Evolutionary conservation across 768 basidiomycete genomes (phyloP), one percentile per base, ranked within the genome.

Genomic region (Fomitopsis serialis): DNA sequence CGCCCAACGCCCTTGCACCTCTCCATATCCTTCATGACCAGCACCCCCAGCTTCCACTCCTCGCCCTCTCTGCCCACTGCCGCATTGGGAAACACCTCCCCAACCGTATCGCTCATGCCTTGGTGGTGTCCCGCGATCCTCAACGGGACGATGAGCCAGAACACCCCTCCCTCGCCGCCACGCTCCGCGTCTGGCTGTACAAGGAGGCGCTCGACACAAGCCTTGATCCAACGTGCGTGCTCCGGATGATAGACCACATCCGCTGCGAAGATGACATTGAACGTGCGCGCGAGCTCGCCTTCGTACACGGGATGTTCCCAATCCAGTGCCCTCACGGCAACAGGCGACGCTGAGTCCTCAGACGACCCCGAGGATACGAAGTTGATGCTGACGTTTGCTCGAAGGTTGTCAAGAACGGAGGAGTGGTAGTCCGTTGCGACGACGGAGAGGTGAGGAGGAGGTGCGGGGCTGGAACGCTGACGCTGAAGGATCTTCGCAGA

Each of bases 361-460:
- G n/a, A n/a, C n/a, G n/a, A n/a, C n/a, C n/a, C n/a, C 27, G 58
- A 43, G 7, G 58, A 34, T 32, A 66, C 57, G 63, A 70, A 71
- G 61, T 92, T 91, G 27, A 76, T 70, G 5, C 45, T 56, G 50
- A 90, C 71, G 65, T 93, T 93, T 46, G 59, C 60, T 2, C 63
- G 54, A 13, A 92, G 79, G 66, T 93, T 93, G 17, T 70, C 67
- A 12, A 93, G 75, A 2, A 92, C 89, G n/a, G 77, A 75, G 0
- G 82, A 79, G 64, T 92, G 89, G 58, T 81, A 92, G 63, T 94
- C 91, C 9, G 87, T 90, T 13, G 89, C 86, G 21, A 84, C 68
- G 51, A 92, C 72, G 6, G 61, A 51, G 0, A 70, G 62, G 7
- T 55, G 52, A 13, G 46, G 35, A 25, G 17, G 19, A 9, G 29